Conservation (phyloP, 768 basidiomycete genomes). For the Auriscalpium orientale region DNA sequence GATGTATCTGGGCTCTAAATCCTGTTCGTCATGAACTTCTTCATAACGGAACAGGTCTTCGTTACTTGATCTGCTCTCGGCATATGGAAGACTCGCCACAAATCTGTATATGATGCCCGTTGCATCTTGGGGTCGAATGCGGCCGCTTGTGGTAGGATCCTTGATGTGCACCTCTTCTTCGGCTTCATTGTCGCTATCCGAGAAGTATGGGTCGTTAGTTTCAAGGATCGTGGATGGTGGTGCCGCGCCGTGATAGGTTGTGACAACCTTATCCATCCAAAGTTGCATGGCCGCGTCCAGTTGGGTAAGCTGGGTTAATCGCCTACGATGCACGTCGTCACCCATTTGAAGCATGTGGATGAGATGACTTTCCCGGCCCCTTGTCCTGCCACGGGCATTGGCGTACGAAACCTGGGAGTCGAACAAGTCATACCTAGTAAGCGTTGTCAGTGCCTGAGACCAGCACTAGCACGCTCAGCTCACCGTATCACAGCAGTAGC, state of each 20-base stretch:
- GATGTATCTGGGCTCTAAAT: slow-evolving; percentile 24
- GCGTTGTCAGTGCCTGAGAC: slow-evolving; percentile 1
- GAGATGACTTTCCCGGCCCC: slow-evolving; percentile 42
- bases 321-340: slow-evolving; percentile 47
- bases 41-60: slow-evolving; percentile 30
- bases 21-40: slow-evolving; percentile 19
- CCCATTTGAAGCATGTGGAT: slow-evolving; percentile 58
- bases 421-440: slow-evolving; percentile 48
- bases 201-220: slow-evolving; percentile 34
- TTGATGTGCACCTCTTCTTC: slow-evolving; percentile 34
- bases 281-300: slow-evolving; percentile 31
- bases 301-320: slow-evolving; percentile 37
- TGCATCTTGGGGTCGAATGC: slow-evolving; percentile 53
- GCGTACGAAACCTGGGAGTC: slow-evolving; percentile 58
- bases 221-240: slow-evolving; percentile 40
- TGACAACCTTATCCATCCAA: slow-evolving; percentile 45
- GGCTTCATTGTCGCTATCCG: slow-evolving; percentile 44
- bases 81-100: slow-evolving; percentile 17
- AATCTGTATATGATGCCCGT: slow-evolving; percentile 49
- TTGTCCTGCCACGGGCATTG: slow-evolving; percentile 40
- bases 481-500: slow-evolving; percentile 58
- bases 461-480: slow-evolving; percentile 10
- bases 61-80: background rate
- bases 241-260: slow-evolving; percentile 29
- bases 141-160: slow-evolving; percentile 57